Evolutionary conservation across 352 stramenopile species (phyloP).

Genomic region (Phytophthora meadii): DNA sequence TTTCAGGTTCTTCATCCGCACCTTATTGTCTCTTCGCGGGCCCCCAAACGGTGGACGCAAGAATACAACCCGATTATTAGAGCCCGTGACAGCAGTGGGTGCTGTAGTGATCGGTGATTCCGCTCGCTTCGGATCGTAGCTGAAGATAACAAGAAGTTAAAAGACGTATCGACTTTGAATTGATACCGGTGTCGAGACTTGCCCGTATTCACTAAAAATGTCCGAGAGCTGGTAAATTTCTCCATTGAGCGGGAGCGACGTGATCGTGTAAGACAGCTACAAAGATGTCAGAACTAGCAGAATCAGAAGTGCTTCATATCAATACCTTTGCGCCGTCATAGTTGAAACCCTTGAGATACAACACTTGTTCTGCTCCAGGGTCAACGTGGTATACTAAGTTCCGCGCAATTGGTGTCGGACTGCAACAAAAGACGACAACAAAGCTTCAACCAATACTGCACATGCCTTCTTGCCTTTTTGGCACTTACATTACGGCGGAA

Average conservation of each 20-base stretch:
- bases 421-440: slow-evolving; percentile 4
- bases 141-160: slow-evolving; percentile 8
- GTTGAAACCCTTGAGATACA: slow-evolving; percentile 87
- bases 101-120: slow-evolving; percentile 60
- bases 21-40: slow-evolving; percentile 67
- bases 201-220: slow-evolving; percentile 90
- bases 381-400: slow-evolving; percentile 81
- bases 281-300: not conserved
- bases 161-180: not conserved
- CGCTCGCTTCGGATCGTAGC: slow-evolving; percentile 85
- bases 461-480: not conserved
- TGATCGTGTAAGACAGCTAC: slow-evolving; percentile 82
- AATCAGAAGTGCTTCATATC: too few species aligned
- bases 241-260: slow-evolving; percentile 81
- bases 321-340: slow-evolving; percentile 51
- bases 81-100: slow-evolving; percentile 75
- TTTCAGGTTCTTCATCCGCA: slow-evolving; percentile 18
- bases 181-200: slow-evolving; percentile 12
- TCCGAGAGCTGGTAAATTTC: slow-evolving; percentile 91
- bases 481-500: slow-evolving; percentile 22
- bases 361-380: slow-evolving; percentile 73
- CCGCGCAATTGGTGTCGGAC: slow-evolving; percentile 58
- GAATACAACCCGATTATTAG: slow-evolving; percentile 90
- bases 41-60: slow-evolving; percentile 66
- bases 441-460: not conserved